A percentile compares a stretch with the other conserved stretches of the same genome.
Conservation (phyloP, 139 green algal genomes). For the Chlamydomonas urium region DNA sequence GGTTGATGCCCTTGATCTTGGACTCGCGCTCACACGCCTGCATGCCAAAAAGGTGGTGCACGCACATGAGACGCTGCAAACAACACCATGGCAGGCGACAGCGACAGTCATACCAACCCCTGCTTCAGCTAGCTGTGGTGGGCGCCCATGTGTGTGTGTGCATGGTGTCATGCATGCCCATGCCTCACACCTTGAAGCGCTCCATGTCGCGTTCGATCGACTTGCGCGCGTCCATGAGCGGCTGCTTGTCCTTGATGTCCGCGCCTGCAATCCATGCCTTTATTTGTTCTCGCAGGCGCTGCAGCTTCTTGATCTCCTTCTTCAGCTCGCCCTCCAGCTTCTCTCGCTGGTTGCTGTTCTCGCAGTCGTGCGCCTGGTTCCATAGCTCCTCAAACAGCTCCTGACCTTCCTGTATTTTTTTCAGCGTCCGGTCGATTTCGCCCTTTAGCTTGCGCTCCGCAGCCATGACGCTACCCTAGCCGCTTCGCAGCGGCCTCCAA, state of each 20-base stretch:
- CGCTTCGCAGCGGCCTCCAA: too few species aligned
- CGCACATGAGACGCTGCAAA: too few species aligned
- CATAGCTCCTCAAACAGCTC: constrained; percentile 95
- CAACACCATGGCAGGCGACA: too few species aligned
- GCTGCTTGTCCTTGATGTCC: constrained; percentile 97
- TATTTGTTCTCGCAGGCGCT: constrained; percentile 95
- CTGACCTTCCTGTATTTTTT: constrained; percentile 94
- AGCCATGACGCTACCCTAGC: too few species aligned
- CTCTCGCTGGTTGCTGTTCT: constrained; percentile 89
- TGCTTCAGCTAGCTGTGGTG: too few species aligned
- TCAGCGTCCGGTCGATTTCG: constrained; percentile 93
- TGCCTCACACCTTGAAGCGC: constrained; percentile 80
- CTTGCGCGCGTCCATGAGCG: constrained; percentile 75
- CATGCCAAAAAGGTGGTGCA: constrained; percentile 31
- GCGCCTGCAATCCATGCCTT: constrained; percentile 90
- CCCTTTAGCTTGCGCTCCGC: constrained; percentile 57
- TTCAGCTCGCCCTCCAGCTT: constrained; percentile 98
- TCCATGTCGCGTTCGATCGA: constrained; percentile 97
- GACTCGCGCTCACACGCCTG: constrained; percentile 85
- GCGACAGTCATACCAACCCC: too few species aligned
- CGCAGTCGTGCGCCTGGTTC: constrained; percentile 92
- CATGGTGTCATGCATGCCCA: constrained; percentile 10
- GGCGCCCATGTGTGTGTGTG: constrained; percentile 11
- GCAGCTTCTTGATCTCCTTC: constrained; percentile 99
- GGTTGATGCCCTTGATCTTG: constrained; percentile 83